Conservation (phyloP, 106 monocot species). For the Narthecium ossifragum region DNA sequence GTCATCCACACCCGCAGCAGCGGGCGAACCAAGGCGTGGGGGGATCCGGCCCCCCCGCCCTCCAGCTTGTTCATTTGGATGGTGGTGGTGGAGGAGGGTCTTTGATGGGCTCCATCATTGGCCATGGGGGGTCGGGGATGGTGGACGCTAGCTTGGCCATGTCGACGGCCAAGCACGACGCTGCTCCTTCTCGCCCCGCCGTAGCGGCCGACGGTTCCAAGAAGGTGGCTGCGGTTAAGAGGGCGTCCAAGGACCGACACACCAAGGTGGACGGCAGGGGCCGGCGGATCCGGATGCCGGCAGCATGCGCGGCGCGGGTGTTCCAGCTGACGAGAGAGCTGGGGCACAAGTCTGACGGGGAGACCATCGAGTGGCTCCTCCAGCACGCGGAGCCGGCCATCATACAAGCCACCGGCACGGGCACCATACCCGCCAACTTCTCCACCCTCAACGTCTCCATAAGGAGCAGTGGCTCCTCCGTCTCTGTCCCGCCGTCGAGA, state of each 20-base stretch:
- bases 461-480: constrained; percentile 39
- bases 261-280: constrained; percentile 87
- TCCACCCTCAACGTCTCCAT: constrained; percentile 71
- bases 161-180: background rate
- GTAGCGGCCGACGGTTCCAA: constrained; percentile 17
- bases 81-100: constrained; percentile 20
- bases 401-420: constrained; percentile 80
- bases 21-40: background rate
- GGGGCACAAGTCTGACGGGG: constrained; percentile 84
- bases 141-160: too few species aligned
- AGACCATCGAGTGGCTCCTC: constrained; percentile 89
- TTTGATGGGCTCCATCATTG: constrained; percentile 32
- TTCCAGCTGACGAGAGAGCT: constrained; percentile 87
- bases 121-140: too few species aligned
- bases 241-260: constrained; percentile 78
- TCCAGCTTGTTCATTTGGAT: constrained; percentile 15
- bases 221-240: constrained; percentile 30
- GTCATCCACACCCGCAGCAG: constrained; percentile 9
- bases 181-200: background rate
- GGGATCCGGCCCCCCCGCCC: background rate
- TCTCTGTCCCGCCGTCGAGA: constrained; percentile 29
- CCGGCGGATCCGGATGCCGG: constrained; percentile 84
- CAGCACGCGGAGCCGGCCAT: constrained; percentile 87
- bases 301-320: constrained; percentile 69
- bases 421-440: constrained; percentile 82